Percentiles rank a stretch among this genome's conserved stretches.
These are phyloP conservation scores for Candida verbasci DNA, from an alignment of 805 yeast genomes.

Conservation along the genomic window DNA sequence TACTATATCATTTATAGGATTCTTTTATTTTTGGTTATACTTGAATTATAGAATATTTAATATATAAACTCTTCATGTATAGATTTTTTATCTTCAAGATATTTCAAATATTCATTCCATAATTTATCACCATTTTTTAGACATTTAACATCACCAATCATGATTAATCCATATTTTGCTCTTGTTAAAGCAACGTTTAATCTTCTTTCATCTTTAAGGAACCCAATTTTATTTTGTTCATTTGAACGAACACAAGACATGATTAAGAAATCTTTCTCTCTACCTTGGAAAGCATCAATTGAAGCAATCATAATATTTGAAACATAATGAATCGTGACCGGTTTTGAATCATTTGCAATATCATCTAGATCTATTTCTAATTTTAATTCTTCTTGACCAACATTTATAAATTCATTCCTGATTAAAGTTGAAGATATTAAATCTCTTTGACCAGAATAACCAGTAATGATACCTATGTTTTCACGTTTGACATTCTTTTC, in stretches of 20 bases:
- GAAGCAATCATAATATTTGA: slow-evolving; percentile 49
- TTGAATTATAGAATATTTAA: slow-evolving; percentile 33
- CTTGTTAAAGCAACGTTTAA: slow-evolving; percentile 86
- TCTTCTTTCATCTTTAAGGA: slow-evolving; percentile 80
- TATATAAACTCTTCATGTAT: slow-evolving; percentile 9
- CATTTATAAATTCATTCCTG: slow-evolving; percentile 53
- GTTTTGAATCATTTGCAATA: slow-evolving; percentile 40
- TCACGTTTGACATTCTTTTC: slow-evolving; percentile 48
- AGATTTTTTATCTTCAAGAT: slow-evolving; percentile 25
- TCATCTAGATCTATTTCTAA: slow-evolving; percentile 63
- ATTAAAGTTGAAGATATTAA: slow-evolving; percentile 48
- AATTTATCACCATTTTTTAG: slow-evolving; percentile 44
- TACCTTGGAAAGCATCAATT: slow-evolving; percentile 60
- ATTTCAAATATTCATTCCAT: slow-evolving; percentile 49
- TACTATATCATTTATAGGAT: slow-evolving; percentile 69
- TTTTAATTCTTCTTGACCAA: slow-evolving; percentile 41
- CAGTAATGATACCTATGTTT: slow-evolving; percentile 65
- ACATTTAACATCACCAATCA: slow-evolving; percentile 34
- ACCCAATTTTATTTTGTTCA: slow-evolving; percentile 70
- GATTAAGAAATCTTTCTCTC: slow-evolving; percentile 50
- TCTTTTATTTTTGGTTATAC: slow-evolving; percentile 80
- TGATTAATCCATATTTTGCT: slow-evolving; percentile 73
- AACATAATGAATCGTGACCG: slow-evolving; percentile 47
- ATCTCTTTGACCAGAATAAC: slow-evolving; percentile 75
- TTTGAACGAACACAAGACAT: slow-evolving; percentile 63